These are phyloP conservation scores for Angomonas desouzai DNA, from an alignment of 208 protist species.

Conservation along the genomic window DNA sequence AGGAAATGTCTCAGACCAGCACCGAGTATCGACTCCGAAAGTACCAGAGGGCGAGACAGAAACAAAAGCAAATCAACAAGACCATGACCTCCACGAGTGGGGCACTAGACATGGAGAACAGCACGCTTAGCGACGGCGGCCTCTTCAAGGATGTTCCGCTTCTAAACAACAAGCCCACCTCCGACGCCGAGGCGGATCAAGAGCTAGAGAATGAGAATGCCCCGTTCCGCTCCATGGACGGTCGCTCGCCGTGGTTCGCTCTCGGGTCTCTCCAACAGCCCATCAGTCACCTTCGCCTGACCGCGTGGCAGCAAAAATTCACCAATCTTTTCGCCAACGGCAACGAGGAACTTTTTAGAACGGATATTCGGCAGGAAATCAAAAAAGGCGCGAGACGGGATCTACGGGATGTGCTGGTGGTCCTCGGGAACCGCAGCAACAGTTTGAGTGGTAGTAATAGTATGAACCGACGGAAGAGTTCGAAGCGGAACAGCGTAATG, in stretches of 20 bases:
- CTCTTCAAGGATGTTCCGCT: constrained; percentile 1
- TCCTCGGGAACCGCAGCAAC: neutral
- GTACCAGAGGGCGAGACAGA: constrained; percentile 13
- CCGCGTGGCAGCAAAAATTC: constrained; percentile 50
- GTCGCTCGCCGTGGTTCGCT: constrained; percentile 22
- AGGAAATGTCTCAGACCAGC: constrained; percentile 17
- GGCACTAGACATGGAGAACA: neutral
- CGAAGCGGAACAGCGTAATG: neutral
- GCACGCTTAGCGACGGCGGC: neutral
- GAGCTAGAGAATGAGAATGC: constrained; percentile 10
- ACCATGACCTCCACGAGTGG: neutral
- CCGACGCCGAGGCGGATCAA: neutral
- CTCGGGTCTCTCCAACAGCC: constrained; percentile 39
- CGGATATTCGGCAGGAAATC: constrained; percentile 24
- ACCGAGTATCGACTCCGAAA: constrained; percentile 19
- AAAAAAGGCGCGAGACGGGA: constrained; percentile 34
- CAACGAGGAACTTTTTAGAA: constrained; percentile 31
- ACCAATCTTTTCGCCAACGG: constrained; percentile 24
- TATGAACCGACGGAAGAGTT: constrained; percentile 8
- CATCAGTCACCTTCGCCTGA: constrained; percentile 31
- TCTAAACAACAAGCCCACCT: neutral
- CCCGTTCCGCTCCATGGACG: constrained; percentile 16
- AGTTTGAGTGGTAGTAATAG: neutral
- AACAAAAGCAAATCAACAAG: neutral
- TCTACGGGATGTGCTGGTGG: constrained; percentile 23